Base-by-base conservation (phyloP, 75 land plant species). In the Sequoia sempervirens region DNA sequence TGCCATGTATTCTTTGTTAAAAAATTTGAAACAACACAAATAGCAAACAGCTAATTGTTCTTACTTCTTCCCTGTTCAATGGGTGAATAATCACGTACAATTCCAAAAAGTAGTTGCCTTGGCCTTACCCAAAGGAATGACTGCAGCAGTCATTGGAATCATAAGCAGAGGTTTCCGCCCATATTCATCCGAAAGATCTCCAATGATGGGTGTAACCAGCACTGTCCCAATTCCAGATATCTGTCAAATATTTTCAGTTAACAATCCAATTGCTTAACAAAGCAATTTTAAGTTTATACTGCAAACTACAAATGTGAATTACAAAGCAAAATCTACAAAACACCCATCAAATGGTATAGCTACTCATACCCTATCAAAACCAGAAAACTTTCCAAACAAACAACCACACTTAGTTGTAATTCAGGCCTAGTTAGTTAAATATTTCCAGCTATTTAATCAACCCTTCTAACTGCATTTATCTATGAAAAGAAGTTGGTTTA, bases 91-190 rank as follows among this genome's bases (percentile, higher is more conserved):
- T 11, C 11, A 41, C n/a, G n/a, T 17, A 78, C 50, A 45, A n/a
- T 45, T 78, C n/a, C 26, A 23, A 45, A 64, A 83, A 5, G 38
- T 26, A 7, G 32, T 43, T n/a, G 14, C 76, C 53, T 73, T 17
- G 61, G 54, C 8, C 86, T 34, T 87, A 95, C 96, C 91, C 11
- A 88, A 37, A 2, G 96, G 96, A 76, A 92, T 28, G 23, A 95
- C 84, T 56, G 85, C 56, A 38, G 88, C 82, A 14, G 83, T 56
- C 86, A 91, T 85, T 0, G 95, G 95, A 20, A 95, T 56, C 14
- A 92, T 90, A 61, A 95, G 93, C 89, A 95, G 61, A 26, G 90
- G 80, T 78, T 95, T 95, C 54, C 95, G 82, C 2, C 95, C 96
- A 86, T 90, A 90, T 54, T 85, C 86, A 82, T 95, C 96, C 4